Percentiles rank a stretch among this genome's conserved stretches.
phyloP scores from a whole-genome alignment of 495 filamentous ascomycete genomes.

The Lepraria neglecta region DNA sequence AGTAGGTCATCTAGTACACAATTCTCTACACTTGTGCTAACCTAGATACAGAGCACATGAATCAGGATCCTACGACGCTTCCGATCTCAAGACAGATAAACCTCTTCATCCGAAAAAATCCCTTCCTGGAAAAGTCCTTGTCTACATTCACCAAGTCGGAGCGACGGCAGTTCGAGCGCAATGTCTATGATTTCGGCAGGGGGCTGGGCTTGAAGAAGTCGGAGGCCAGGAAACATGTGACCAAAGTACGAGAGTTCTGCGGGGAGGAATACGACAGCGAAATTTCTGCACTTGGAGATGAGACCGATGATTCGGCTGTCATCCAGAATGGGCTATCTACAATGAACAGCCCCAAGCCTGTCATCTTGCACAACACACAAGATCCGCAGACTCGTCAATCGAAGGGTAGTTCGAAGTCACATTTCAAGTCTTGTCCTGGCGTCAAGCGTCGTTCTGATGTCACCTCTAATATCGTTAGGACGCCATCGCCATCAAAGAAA shows the following conservation, averaged over 20 bases:
- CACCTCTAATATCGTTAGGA: no score
- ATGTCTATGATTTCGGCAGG: constrained; percentile 27
- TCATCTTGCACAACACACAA: no score
- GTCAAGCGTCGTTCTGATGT: no score
- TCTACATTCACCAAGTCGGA: constrained; percentile 3
- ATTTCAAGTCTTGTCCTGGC: no score
- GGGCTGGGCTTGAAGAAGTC: constrained; percentile 20
- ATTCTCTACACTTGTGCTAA: neutral
- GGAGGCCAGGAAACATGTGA: constrained; percentile 5
- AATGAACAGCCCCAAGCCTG: neutral
- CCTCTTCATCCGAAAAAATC: constrained; percentile 19
- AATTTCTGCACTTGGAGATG: neutral
- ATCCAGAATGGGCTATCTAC: neutral
- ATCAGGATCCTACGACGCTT: neutral
- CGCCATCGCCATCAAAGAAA: neutral
- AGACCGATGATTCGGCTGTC: constrained; percentile 11
- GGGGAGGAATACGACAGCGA: constrained; percentile 19
- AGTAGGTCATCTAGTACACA: neutral
- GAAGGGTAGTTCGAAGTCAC: neutral
- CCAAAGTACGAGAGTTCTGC: constrained; percentile 17
- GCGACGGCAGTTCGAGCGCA: constrained; percentile 24
- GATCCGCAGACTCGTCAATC: neutral
- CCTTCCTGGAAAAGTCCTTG: constrained; percentile 11
- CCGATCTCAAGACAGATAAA: constrained; percentile 6
- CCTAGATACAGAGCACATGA: neutral